Base-by-base conservation (phyloP, 1,139 yeast genomes). In the Saccharomyces hybrid region DNA sequence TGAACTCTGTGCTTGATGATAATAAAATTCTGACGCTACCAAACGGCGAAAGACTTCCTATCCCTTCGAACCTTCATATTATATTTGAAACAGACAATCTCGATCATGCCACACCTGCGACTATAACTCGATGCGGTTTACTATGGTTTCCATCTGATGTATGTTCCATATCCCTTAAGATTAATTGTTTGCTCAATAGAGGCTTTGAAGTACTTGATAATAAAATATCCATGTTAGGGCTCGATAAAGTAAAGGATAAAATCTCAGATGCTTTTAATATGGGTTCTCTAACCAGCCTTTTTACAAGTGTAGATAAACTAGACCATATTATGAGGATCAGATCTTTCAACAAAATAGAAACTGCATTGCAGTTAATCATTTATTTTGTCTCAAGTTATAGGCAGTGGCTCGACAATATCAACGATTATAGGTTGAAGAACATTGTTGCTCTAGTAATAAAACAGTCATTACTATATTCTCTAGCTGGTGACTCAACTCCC, bases 1-100 rank as follows among this genome's bases (percentile, higher is more conserved):
- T 93, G 61, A 93, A 93, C 70, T 86, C 96, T 73, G 95, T 90
- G 9, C 75, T 93, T 32, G 99, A 93, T 70, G 98, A 93, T 63
- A 93, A 90, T 68, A 83, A 80, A 61, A 63, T 87, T 1, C 72
- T 91, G 52, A 90, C 98, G 0, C 75, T 93, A 16, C 95, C 98
- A 0, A 90, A 84, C 66, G 98, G 98, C 47, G 98, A 93, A 65
- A 78, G 97, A 42, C 68, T 93, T 8, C 74, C 78, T 1, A 69
- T 93, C 3, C 90, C 96, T 0, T 64, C 72, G 0, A 85, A 84
- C 62, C 78, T 88, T 1, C 76, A 82, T 32, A 69, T 93, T 26
- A 62, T 90, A 0, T 90, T 93, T 71, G 99, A 93, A 65, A 89
- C 87, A 4, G 88, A 85, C 53, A 75, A 73, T 48, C 72, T 93